Evolutionary conservation across 768 basidiomycete species (phyloP), one percentile per base, ranked within the genome.

Genomic region (Psilocybe subaeruginosa): DNA sequence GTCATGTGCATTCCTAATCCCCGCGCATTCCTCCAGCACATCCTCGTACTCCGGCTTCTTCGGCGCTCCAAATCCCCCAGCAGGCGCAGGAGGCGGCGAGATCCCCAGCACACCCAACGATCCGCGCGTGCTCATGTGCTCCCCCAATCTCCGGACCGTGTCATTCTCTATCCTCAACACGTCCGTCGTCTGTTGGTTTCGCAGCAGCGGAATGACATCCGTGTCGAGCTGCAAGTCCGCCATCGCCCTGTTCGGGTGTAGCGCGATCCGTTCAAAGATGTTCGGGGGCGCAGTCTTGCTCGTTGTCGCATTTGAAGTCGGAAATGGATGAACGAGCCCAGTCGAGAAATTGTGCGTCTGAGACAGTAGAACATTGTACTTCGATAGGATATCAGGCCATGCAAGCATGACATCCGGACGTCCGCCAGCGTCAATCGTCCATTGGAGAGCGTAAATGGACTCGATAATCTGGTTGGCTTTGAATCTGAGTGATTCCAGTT

Each of bases 301-400:
- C 29, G 59, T 61, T 43, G 63, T 14, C 7, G 70, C 62, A 1
- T 71, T 52, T 6, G 69, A 46, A 1, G 63, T 65, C 27, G 73
- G 75, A 39, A 77, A 62, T 51, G 78, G 73, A 58, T 79, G 73
- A 16, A 83, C 76, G 45, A 92, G 81, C 0, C 86, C 83, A 54
- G 80, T 85, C 47, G 88, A 89, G 66, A 95, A 87, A 65, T 82
- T 89, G 69, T 91, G 90, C 0, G 91, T 91, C 68, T 94, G 93
- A 0, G 91, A 91, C 58, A 94, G 82, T 29, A 95, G 81, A 64
- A 92, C 82, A 66, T 88, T 93, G 83, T 93, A 94, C 78, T 93
- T 93, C 12, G 89, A 87, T 56, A 94, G 80, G 57, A 95, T 85
- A 68, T 94, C 92, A 2, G 92, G 93, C 93, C 93, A 94, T 7